Percentiles rank a stretch among this genome's conserved stretches.
phyloP scores from a whole-genome alignment of 75 land plant genomes.

The Picea sitchensis region DNA sequence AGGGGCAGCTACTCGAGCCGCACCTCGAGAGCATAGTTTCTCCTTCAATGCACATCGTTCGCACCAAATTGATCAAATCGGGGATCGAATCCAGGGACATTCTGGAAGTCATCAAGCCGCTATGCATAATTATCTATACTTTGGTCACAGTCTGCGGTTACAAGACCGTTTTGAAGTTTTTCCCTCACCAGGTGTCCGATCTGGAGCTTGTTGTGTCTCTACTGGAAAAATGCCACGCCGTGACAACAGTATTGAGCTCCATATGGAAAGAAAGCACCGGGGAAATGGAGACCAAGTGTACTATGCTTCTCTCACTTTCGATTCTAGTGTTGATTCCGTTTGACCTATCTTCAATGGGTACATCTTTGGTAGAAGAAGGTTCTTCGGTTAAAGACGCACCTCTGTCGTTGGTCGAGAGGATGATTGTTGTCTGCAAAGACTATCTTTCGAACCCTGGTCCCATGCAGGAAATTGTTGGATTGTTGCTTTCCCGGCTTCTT shows the following conservation, averaged over 20 bases:
- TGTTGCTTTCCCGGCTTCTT: constrained; percentile 84
- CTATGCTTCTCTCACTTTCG: constrained; percentile 84
- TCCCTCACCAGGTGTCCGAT: constrained; percentile 95
- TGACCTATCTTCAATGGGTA: constrained; percentile 90
- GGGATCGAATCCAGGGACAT: constrained; percentile 13
- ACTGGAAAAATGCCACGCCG: constrained; percentile 65
- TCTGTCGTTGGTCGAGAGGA: constrained; percentile 68
- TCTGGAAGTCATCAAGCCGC: constrained; percentile 65
- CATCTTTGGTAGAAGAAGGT: constrained; percentile 42
- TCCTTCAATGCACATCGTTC: constrained; percentile 76
- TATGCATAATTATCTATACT: constrained; percentile 74
- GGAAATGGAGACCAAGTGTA: constrained; percentile 93
- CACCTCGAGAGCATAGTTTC: constrained; percentile 77
- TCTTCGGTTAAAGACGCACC: constrained; percentile 19
- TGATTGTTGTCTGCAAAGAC: constrained; percentile 68
- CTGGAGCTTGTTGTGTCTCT: constrained; percentile 84
- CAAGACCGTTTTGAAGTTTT: constrained; percentile 85
- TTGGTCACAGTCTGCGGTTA: constrained; percentile 86
- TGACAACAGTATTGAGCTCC: constrained; percentile 39
- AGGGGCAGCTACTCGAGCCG: constrained; percentile 92
- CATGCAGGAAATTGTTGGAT: constrained; percentile 85
- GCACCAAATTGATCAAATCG: constrained; percentile 17
- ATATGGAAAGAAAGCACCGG: constrained; percentile 89
- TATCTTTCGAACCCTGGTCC: constrained; percentile 89
- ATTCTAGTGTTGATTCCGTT: constrained; percentile 94